Evolutionary conservation across 345 rosid species (phyloP), one percentile per base, ranked within the genome.

Genomic region (Eucalyptus cloeziana): DNA sequence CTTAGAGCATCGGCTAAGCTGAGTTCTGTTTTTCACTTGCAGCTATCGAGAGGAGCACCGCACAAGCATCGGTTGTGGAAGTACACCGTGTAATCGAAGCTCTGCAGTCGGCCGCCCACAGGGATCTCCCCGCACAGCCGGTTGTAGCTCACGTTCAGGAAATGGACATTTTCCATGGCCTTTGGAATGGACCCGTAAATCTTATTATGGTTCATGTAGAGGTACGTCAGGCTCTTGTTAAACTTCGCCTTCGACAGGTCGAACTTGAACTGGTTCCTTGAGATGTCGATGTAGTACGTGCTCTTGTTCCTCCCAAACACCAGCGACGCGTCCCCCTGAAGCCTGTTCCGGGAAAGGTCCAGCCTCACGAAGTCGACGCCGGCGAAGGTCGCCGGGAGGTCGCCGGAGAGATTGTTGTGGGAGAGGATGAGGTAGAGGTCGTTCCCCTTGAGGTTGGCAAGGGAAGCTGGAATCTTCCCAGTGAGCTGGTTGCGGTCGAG

Each of bases 11-110:
- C 76, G 8, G 76, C 76, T n/a, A 30, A 49, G 52, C 54, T 13
- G 56, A n/a, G 37, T 49, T 27, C 54, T 10, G 21, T 27, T 60
- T 60, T 44, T 47, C 31, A 85, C 54, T 85, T 85, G 43, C 87
- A 85, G 89, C 60, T 89, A 3, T 44, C 85, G 49, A 97, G 97
- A 19, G 98, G 99, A 37, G 94, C 92, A 31, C 97, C 99, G 67
- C 99, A 96, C 92, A 97, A 88, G 93, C 99, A 97, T 87, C 91
- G 88, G 54, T 95, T 97, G 83, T 96, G 99, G 89, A 94, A 89
- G 89, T 94, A 96, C 1, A 93, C 7, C 16, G 92, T 89, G 87
- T 88, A 86, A 88, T 92, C 96, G 83, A 96, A 92, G 10, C 62
- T 87, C 67, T 87, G 64, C 80, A 87, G 19, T 19, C 2, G 47